phyloP scores from a whole-genome alignment of 306 rosid species.

The Begonia loranthoides region DNA sequence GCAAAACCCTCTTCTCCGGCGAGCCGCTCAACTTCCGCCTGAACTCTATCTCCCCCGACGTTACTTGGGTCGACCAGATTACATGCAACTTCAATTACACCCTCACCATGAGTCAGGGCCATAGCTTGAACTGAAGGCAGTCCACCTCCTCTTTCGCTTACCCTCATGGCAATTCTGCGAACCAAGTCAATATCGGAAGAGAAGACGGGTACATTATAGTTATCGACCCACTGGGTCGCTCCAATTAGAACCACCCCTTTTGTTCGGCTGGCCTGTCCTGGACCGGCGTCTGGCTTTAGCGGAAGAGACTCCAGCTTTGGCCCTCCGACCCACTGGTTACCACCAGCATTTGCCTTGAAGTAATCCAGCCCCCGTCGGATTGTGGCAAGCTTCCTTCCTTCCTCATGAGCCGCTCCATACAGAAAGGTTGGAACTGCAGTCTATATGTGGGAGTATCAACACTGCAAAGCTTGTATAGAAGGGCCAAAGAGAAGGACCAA shows the following conservation, averaged over 20 bases:
- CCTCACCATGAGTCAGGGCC: slow-evolving; percentile 44
- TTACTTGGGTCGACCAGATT: slow-evolving; percentile 47
- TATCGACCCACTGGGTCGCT: slow-evolving; percentile 56
- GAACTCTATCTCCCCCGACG: slow-evolving; percentile 38
- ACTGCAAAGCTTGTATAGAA: slow-evolving; percentile 5
- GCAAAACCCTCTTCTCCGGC: slow-evolving; percentile 49
- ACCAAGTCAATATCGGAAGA: slow-evolving; percentile 35
- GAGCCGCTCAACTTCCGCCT: slow-evolving; percentile 43
- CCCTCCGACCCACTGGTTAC: slow-evolving; percentile 56
- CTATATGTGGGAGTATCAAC: slow-evolving; percentile 14
- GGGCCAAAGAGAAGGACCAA: neutral
- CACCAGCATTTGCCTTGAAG: slow-evolving; percentile 61
- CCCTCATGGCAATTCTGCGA: slow-evolving; percentile 32
- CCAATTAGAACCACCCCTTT: slow-evolving; percentile 58
- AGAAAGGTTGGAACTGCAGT: slow-evolving; percentile 67
- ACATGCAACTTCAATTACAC: slow-evolving; percentile 40
- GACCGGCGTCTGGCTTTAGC: slow-evolving; percentile 62
- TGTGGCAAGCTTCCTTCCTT: slow-evolving; percentile 50
- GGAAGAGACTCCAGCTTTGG: slow-evolving; percentile 27
- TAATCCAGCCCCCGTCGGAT: slow-evolving; percentile 71
- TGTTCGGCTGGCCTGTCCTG: slow-evolving; percentile 27
- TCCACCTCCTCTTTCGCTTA: slow-evolving; percentile 39
- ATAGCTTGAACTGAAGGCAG: slow-evolving; percentile 78
- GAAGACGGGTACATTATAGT: slow-evolving; percentile 60
- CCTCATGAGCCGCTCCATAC: slow-evolving; percentile 78